A percentile compares a stretch with the other conserved stretches of the same genome.
Conservation (phyloP, 306 rosid genomes). For the Dalbergia oliveri region DNA sequence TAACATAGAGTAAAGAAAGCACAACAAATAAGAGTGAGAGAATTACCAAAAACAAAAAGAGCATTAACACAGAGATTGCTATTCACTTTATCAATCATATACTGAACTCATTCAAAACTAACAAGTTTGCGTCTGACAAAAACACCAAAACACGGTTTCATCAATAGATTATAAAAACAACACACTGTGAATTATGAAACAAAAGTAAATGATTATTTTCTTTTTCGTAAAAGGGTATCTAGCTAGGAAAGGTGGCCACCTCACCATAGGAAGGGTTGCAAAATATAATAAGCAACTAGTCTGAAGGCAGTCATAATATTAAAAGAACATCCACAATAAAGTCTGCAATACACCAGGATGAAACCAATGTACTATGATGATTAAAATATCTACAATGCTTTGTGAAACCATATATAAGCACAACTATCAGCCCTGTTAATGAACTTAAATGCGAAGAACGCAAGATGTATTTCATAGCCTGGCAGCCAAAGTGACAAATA, state of each 20-base stretch:
- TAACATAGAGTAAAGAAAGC: slow-evolving; percentile 32
- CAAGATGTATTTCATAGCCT: neutral
- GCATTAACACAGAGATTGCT: slow-evolving; percentile 32
- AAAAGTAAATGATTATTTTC: slow-evolving; percentile 5
- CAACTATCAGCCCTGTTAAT: neutral
- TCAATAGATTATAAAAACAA: slow-evolving; percentile 16
- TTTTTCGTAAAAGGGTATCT: slow-evolving; percentile 31
- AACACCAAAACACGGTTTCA: slow-evolving; percentile 17
- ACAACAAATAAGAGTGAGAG: neutral
- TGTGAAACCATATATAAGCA: slow-evolving; percentile 27
- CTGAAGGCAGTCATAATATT: neutral
- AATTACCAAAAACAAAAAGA: neutral
- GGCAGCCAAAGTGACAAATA: slow-evolving; percentile 8
- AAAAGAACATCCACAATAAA: slow-evolving; percentile 2
- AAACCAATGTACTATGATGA: slow-evolving; percentile 22
- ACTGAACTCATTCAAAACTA: slow-evolving; percentile 14
- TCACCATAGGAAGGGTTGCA: neutral
- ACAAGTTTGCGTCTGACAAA: slow-evolving; percentile 16
- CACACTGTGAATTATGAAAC: slow-evolving; percentile 9
- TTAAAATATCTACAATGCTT: neutral
- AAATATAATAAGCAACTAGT: slow-evolving; percentile 22
- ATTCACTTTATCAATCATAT: slow-evolving; percentile 32
- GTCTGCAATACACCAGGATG: slow-evolving; percentile 1
- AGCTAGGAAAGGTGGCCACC: neutral
- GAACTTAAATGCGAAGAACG: slow-evolving; percentile 6